Evolutionary conservation across 805 yeast genomes (phyloP), one percentile per base, ranked within the genome.

Genomic region (Isabelozyma pseudorhagii): DNA sequence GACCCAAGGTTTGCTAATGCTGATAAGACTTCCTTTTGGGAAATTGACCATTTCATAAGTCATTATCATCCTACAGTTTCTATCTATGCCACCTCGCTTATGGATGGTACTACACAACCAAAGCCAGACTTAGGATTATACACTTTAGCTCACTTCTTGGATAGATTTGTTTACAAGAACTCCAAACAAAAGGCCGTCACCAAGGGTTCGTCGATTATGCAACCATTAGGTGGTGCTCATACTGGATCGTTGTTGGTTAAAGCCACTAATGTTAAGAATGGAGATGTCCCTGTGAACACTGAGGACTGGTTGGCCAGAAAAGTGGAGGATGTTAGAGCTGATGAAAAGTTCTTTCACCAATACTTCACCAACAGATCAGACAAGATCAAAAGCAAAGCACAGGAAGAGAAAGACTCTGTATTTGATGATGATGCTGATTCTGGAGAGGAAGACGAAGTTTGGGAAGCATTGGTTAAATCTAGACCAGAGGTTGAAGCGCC

Each of bases 201-300:
- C n/a, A 84, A 87, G 64, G 98, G 98, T 61, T 76, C 87, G 4
- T 90, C 97, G 42, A 92, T 94, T 64, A 94, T 94, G 98, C 99
- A 94, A 75, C 98, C 99, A 46, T 76, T 94, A 55, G 91, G 96
- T 42, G 97, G 97, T 54, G 78, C 83, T 1, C 87, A 85, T 54
- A 84, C 89, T 17, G 89, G 87, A 8, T 72, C 84, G 4, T 69
- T 87, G 47, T 74, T 87, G 56, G 89, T 87, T 10, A 83, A 75
- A 59, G 82, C 89, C n/a, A 80, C 89, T 5, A 60, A 66, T 25
- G 42, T 62, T 14, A 21, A 21, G 25, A 57, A 62, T 28, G 66
- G 66, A 4, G 80, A 75, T n/a, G 63, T 79, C 11, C 97, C 98
- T 1, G 96, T 81, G 4, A 91, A 92, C 62, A 81, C 94, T 7